Evolutionary conservation across 306 rosid genomes (phyloP), one percentile per base, ranked within the genome.

Genomic region (Fragaria vesca): DNA sequence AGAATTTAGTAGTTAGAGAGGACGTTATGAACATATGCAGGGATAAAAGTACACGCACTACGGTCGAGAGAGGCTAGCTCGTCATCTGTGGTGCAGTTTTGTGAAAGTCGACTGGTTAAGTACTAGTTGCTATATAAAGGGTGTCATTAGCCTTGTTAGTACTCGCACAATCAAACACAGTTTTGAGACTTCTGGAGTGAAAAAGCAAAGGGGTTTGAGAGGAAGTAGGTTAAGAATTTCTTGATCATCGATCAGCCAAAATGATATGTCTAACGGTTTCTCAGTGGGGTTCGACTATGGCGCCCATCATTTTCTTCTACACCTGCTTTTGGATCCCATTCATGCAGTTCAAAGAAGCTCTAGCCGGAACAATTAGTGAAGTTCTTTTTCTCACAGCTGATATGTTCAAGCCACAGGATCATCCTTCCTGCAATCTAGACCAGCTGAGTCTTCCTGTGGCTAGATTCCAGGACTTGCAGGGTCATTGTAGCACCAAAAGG

Each of bases 241-340:
- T 36, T 38, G 47, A 66, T 36, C 6, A 17, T 4, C 16, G 50
- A 67, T 18, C 26, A 18, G n/a, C 47, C 15, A 80, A 47, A 46
- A 93, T 93, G 98, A 87, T 84, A 77, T 83, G 82, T 72, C 66
- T 88, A 68, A 20, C 82, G 77, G 73, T 26, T 69, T 83, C 87
- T 76, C 82, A 79, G 11, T 90, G 93, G 55, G 78, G 70, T 0
- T 21, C 81, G 54, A 69, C 90, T 83, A 71, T 86, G 65, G 88
- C 84, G 42, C 42, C 42, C 12, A 79, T 85, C 65, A 77, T 90
- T 47, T 68, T 93, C 55, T 87, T 93, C 69, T 88, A 79, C 84
- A 87, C 92, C 12, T 91, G 92, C 76, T 3, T 93, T 60, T 82
- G 83, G 89, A 87, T 93, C 70, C 97, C 98, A 58, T 20, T 87